These are phyloP conservation scores for Luffa aegyptiaca DNA, from an alignment of 306 rosid genomes.

Conservation along the genomic window DNA sequence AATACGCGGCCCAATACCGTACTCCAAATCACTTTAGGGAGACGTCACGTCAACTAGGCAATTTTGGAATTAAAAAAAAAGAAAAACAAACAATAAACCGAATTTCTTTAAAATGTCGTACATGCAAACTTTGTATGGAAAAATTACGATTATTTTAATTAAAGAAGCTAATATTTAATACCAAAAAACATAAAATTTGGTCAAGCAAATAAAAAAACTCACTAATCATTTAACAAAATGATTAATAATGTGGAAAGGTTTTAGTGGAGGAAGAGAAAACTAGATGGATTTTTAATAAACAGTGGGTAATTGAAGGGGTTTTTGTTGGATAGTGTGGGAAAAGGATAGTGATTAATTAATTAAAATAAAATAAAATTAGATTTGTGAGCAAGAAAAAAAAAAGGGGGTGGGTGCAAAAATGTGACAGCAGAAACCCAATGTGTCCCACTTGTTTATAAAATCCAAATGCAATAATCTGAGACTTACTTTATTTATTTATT, in stretches of 20 bases:
- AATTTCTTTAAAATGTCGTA: too few species aligned
- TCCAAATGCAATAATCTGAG: slow-evolving; percentile 1
- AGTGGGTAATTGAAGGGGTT: background rate
- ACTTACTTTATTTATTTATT: background rate
- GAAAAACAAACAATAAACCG: too few species aligned
- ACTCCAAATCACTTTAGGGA: too few species aligned
- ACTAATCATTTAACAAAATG: background rate
- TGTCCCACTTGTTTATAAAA: background rate
- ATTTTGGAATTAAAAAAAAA: too few species aligned
- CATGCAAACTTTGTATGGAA: background rate
- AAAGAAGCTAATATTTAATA: background rate
- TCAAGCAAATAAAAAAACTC: background rate
- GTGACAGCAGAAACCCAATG: background rate
- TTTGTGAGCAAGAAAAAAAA: background rate
- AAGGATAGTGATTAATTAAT: background rate
- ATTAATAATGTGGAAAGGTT: background rate
- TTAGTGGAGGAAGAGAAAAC: background rate
- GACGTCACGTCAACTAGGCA: background rate
- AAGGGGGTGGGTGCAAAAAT: background rate
- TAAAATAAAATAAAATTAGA: background rate
- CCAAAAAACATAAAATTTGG: too few species aligned
- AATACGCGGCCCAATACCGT: background rate
- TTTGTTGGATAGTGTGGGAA: background rate
- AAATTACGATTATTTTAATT: background rate
- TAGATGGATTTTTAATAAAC: background rate